Conservation (phyloP, 78 protist species). For the Dictyostelium citrinum region DNA sequence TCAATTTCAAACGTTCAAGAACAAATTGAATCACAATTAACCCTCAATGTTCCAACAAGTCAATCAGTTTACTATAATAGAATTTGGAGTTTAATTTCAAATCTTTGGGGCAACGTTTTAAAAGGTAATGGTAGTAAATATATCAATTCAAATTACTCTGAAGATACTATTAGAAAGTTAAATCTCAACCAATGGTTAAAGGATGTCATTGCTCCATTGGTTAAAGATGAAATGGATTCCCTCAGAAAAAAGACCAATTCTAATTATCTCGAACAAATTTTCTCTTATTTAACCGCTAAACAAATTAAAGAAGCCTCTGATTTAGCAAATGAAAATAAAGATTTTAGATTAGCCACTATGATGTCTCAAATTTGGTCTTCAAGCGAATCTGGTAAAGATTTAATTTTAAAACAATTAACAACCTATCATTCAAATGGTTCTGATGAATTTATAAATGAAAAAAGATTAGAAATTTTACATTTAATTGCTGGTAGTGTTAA, state of each 20-base stretch:
- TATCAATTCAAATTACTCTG: background rate
- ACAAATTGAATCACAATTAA: slow-evolving; percentile 25
- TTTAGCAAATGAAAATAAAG: slow-evolving; percentile 29
- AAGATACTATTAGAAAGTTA: slow-evolving; percentile 41
- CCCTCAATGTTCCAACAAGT: background rate
- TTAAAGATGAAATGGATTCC: slow-evolving; percentile 8
- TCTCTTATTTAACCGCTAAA: slow-evolving; percentile 26
- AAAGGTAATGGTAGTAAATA: background rate
- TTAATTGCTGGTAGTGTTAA: slow-evolving; percentile 51
- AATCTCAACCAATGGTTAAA: slow-evolving; percentile 71
- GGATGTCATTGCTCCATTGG: slow-evolving; percentile 20
- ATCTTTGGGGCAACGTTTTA: slow-evolving; percentile 33
- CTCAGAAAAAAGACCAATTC: background rate
- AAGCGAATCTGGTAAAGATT: background rate
- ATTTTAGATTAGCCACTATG: slow-evolving; percentile 56
- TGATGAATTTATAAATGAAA: background rate
- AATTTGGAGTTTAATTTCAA: slow-evolving; percentile 43
- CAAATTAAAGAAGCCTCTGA: slow-evolving; percentile 19
- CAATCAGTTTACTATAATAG: background rate
- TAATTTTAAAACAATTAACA: background rate
- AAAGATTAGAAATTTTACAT: slow-evolving; percentile 39
- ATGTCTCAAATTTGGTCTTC: slow-evolving; percentile 56
- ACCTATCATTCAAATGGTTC: slow-evolving; percentile 32
- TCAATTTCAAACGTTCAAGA: slow-evolving; percentile 31
- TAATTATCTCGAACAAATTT: slow-evolving; percentile 19